Conservation (phyloP, 768 basidiomycete genomes). For the Hypholoma fasciculare region DNA sequence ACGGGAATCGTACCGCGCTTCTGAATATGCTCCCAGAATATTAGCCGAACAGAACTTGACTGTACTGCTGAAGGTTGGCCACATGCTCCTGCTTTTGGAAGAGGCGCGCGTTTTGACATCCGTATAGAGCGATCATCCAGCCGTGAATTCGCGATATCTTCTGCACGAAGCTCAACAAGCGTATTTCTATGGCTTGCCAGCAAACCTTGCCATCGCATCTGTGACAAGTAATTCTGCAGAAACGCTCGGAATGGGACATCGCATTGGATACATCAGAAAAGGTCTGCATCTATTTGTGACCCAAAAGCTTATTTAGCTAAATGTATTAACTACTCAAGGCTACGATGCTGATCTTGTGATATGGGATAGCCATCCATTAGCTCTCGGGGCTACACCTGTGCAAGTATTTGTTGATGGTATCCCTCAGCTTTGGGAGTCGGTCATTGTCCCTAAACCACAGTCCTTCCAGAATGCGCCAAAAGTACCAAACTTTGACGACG, state of each 20-base stretch:
- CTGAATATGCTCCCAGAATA: slow-evolving; percentile 79
- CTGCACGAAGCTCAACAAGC: slow-evolving; percentile 86
- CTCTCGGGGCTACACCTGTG: slow-evolving; percentile 81
- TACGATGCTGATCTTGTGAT: slow-evolving; percentile 88
- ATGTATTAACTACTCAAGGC: slow-evolving; percentile 34
- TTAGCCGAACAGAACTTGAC: slow-evolving; percentile 66
- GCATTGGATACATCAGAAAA: slow-evolving; percentile 75
- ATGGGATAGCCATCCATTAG: slow-evolving; percentile 84
- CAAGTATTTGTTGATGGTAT: slow-evolving; percentile 94
- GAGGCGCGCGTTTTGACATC: background rate
- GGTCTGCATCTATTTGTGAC: slow-evolving; percentile 35
- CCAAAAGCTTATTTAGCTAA: background rate
- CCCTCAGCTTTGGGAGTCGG: slow-evolving; percentile 57
- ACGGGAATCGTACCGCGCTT: slow-evolving; percentile 78
- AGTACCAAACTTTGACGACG: slow-evolving; percentile 72
- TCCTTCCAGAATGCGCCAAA: slow-evolving; percentile 47
- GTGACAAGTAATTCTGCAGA: slow-evolving; percentile 76
- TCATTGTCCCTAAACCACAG: slow-evolving; percentile 50
- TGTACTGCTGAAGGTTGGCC: slow-evolving; percentile 71
- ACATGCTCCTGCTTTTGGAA: background rate
- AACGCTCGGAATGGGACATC: slow-evolving; percentile 74
- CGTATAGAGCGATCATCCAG: slow-evolving; percentile 63
- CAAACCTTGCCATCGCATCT: slow-evolving; percentile 67
- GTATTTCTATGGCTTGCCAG: slow-evolving; percentile 75
- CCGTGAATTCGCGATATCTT: slow-evolving; percentile 69